Evolutionary conservation across 352 stramenopile species (phyloP).

Genomic region (Elongisporangium undulatum): DNA sequence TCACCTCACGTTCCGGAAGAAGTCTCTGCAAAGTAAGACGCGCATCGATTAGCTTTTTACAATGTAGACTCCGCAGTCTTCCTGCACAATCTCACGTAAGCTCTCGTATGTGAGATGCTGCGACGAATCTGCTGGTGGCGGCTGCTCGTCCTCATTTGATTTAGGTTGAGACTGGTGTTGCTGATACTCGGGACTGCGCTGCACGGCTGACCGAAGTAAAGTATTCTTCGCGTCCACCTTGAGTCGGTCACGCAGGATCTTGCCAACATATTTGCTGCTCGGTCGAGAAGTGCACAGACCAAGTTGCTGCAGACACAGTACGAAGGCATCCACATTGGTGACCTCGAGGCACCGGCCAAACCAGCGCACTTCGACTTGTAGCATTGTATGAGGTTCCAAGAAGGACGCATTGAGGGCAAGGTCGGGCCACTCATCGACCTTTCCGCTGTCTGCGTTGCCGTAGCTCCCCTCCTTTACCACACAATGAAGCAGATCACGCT

Average conservation of each 20-base stretch:
- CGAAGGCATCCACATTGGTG: constrained; percentile 54
- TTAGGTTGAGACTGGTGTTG: constrained; percentile 1
- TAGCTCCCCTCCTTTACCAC: constrained; percentile 21
- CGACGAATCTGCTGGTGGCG: neutral
- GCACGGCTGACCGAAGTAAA: constrained; percentile 26
- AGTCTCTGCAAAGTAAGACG: neutral
- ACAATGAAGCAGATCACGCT: constrained; percentile 42
- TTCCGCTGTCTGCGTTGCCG: neutral
- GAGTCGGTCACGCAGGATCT: constrained; percentile 48
- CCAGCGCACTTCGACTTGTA: constrained; percentile 59
- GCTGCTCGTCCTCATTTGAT: constrained; percentile 8
- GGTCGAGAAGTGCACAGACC: constrained; percentile 40
- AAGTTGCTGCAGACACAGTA: constrained; percentile 54
- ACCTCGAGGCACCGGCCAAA: constrained; percentile 39
- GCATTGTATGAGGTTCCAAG: constrained; percentile 33
- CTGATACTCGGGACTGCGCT: neutral
- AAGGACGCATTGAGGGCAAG: constrained; percentile 55
- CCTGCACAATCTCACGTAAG: constrained; percentile 52
- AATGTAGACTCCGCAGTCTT: constrained; percentile 45
- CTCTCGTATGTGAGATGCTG: constrained; percentile 23
- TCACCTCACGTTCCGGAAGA: neutral
- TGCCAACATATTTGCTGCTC: constrained; percentile 56
- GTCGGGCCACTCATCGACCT: constrained; percentile 45
- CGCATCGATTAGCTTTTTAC: neutral
- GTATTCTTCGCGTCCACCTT: constrained; percentile 46